phyloP scores from a whole-genome alignment of 768 basidiomycete species.

The Melanogaster broomeanus region DNA sequence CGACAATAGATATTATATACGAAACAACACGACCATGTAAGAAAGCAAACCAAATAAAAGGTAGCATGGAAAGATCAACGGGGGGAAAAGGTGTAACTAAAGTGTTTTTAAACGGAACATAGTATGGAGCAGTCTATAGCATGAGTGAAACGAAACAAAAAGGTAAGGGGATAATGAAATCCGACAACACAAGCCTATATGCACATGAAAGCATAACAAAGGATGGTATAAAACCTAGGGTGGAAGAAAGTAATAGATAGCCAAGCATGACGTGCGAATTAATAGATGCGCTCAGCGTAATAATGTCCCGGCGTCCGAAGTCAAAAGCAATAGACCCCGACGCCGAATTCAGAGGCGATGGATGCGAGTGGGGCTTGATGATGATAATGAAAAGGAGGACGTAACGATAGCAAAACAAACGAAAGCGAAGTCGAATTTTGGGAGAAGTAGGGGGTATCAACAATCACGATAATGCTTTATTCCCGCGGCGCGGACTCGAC shows the following conservation, averaged over 20 bases:
- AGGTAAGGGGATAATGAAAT: conserved; percentile 28
- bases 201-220: conserved; percentile 31
- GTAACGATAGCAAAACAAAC: conserved; percentile 26
- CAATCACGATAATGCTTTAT: conserved; percentile 16
- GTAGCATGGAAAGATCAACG: neutral
- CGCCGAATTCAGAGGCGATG: conserved; percentile 7
- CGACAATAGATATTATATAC: conserved; percentile 36
- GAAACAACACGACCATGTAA: conserved; percentile 23
- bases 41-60: conserved; percentile 6
- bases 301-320: conserved; percentile 23
- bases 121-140: conserved; percentile 12
- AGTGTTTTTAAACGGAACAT: conserved; percentile 16
- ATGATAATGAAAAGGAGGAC: conserved; percentile 12
- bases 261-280: conserved; percentile 21
- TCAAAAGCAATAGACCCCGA: conserved; percentile 12
- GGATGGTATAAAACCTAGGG: neutral
- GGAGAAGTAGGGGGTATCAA: conserved; percentile 8
- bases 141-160: conserved; percentile 9
- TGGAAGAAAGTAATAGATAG: conserved; percentile 27
- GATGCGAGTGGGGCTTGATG: conserved; percentile 28
- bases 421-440: conserved; percentile 29
- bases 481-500: conserved; percentile 28
- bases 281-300: conserved; percentile 25
- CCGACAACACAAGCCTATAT: conserved; percentile 22
- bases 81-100: conserved; percentile 11